Percentiles rank a stretch among this genome's conserved stretches.
These are phyloP conservation scores for Diophrys appendiculata DNA, from an alignment of 73 alveolate genomes.

Conservation along the genomic window DNA sequence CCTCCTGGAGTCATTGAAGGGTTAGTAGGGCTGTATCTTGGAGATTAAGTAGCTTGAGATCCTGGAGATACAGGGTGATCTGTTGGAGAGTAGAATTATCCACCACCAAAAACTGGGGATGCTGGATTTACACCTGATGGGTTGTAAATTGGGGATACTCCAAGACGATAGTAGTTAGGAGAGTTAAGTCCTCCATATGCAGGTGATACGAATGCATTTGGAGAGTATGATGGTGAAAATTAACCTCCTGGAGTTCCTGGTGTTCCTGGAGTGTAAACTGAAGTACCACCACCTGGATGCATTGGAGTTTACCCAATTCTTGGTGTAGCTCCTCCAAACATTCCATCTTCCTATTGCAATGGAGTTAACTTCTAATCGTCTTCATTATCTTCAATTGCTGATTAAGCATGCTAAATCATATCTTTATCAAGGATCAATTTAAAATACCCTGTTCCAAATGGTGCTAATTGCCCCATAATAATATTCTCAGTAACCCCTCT, in stretches of 20 bases:
- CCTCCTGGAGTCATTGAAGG: constrained; percentile 28
- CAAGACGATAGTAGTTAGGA: too few relatives aligned
- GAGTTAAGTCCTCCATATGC: not conserved
- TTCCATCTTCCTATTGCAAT: constrained; percentile 3
- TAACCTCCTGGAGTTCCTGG: not conserved
- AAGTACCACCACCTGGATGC: not conserved
- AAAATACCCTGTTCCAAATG: constrained; percentile 90
- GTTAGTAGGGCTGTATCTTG: constrained; percentile 15
- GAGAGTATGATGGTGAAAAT: not conserved
- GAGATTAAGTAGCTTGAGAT: constrained; percentile 18
- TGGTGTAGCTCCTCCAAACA: not conserved
- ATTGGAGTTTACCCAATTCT: constrained; percentile 8
- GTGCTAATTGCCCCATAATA: constrained; percentile 95
- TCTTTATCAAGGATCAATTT: constrained; percentile 80
- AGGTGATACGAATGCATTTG: not conserved
- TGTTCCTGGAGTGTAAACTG: not conserved
- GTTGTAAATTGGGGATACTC: constrained; percentile 3
- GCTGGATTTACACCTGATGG: constrained; percentile 8
- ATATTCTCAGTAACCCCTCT: constrained; percentile 96
- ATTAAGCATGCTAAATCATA: constrained; percentile 56
- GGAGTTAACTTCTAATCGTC: not conserved
- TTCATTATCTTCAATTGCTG: constrained; percentile 25
- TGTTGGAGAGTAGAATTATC: not conserved
- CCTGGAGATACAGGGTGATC: constrained; percentile 16
- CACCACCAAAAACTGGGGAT: constrained; percentile 8